Base-by-base conservation (phyloP, 164 flowering plant genomes). In the Buxus sempervirens region DNA sequence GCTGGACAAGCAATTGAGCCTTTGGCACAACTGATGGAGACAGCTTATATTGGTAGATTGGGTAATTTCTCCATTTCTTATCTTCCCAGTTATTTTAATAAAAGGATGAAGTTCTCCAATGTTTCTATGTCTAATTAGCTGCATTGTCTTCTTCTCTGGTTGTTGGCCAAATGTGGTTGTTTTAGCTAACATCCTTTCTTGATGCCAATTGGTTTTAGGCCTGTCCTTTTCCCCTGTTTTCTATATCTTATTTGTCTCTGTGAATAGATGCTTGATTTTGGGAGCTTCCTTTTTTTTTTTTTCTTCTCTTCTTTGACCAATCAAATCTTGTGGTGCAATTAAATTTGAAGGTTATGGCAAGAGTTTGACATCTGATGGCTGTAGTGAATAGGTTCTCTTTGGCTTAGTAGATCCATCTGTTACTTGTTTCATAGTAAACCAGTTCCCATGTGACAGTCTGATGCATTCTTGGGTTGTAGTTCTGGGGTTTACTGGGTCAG, bases 1-100 rank as follows among this genome's bases (percentile, higher is more conserved):
- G 88, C 82, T 70, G 98, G 97, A 60, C 98, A 90, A 78, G 98
- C 90, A 22, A 75, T 96, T 68, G 99, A 96, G 13, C 98, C 98
- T 18, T 36, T 96, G 26, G 78, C 94, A 63, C 98, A 85, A 73
- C 74, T 93, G 63, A 81, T 96, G 96, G 99, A 96, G 82, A 96
- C 99, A 36, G 98, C 93, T 69, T 96, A 82, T 75, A 91, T 96
- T 78, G 99, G 99, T 28, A 81, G 93, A 81, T 62, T 96, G 58
- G 97, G 97, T 91, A 80, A 66, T 67, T 53, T 13, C 19, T 64
- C 48, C 57, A 14, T 23, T 9, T 16, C 41, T 58, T 49, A 41
- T 59, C 2, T 49, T 24, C 13, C n/a, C 22, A 25, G 28, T 58
- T 58, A 32, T 32, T 32, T 32, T n/a, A n/a, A n/a, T n/a, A n/a